These are phyloP conservation scores for Globisporangium takayamanum DNA, from an alignment of 352 stramenopile genomes.

Conservation along the genomic window DNA sequence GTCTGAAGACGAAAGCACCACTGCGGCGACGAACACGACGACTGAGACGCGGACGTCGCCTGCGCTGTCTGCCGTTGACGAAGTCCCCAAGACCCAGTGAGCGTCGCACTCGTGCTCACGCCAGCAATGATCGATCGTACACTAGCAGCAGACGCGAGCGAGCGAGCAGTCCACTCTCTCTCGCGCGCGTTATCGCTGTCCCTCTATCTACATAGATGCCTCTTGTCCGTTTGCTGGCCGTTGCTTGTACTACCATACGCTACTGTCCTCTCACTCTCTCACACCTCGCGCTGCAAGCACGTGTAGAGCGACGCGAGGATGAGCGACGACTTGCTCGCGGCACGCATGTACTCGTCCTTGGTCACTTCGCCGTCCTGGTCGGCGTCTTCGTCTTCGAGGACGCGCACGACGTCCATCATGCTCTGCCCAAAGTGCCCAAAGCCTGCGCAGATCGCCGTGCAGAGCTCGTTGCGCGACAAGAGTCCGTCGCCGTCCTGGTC, in stretches of 20 bases:
- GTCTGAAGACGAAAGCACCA: background rate
- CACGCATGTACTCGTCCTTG: constrained; percentile 29
- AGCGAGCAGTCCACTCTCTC: no score
- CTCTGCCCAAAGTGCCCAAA: constrained; percentile 33
- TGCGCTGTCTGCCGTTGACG: background rate
- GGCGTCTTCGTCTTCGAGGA: constrained; percentile 29
- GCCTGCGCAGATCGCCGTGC: constrained; percentile 28
- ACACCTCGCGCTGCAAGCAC: constrained; percentile 16
- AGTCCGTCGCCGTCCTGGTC: constrained; percentile 25
- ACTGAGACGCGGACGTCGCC: background rate
- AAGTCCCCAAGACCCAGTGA: background rate
- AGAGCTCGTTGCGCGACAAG: constrained; percentile 25
- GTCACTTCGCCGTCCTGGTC: constrained; percentile 36
- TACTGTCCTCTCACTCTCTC: background rate
- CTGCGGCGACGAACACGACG: background rate
- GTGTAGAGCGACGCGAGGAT: constrained; percentile 41
- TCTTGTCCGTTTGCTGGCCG: no score
- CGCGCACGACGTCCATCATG: constrained; percentile 31
- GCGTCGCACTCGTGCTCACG: background rate
- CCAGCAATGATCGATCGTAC: no score
- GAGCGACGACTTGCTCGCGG: constrained; percentile 22
- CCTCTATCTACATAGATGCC: no score
- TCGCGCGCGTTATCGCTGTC: no score
- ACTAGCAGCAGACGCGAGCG: no score
- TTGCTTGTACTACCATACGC: background rate